A percentile compares a stretch with the other conserved stretches of the same genome.
These are phyloP conservation scores for Nigrospora osmanthi DNA, from an alignment of 2,329 filamentous ascomycete species.

Conservation along the genomic window DNA sequence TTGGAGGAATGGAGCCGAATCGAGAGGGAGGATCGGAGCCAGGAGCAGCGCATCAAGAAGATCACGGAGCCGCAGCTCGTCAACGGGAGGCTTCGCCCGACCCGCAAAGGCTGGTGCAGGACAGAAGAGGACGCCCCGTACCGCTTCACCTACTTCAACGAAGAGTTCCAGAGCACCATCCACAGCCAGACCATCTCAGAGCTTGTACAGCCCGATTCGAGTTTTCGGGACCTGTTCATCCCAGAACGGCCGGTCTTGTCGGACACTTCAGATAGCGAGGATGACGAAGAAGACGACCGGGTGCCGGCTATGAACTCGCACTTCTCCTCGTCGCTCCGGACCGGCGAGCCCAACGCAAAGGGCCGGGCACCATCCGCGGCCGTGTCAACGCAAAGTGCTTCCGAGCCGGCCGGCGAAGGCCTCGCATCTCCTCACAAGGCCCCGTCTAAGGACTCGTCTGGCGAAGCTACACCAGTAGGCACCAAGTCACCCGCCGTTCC, in stretches of 20 bases:
- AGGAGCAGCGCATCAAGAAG: slow-evolving; percentile 78
- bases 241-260: slow-evolving; percentile 73
- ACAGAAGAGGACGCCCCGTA: slow-evolving; percentile 87
- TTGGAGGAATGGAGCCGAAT: slow-evolving; percentile 85
- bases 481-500: slow-evolving; percentile 6
- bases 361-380: not conserved
- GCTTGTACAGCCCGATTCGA: slow-evolving; percentile 74
- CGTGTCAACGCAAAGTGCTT: not conserved
- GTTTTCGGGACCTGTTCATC: slow-evolving; percentile 82
- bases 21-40: slow-evolving; percentile 81
- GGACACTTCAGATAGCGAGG: slow-evolving; percentile 61
- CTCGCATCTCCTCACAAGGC: slow-evolving; percentile 8
- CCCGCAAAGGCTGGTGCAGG: slow-evolving; percentile 74
- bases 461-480: slow-evolving; percentile 4
- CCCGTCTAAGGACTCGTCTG: slow-evolving; percentile 7
- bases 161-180: slow-evolving; percentile 91
- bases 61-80: slow-evolving; percentile 92
- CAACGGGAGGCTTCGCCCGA: slow-evolving; percentile 77
- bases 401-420: slow-evolving; percentile 7
- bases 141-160: slow-evolving; percentile 97
- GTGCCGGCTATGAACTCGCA: not conserved
- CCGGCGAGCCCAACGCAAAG: not conserved
- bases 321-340: slow-evolving; percentile 13
- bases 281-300: slow-evolving; percentile 45
- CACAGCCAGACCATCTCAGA: slow-evolving; percentile 95